These are phyloP conservation scores for Penicillium sp. DNA, from an alignment of 2,329 filamentous ascomycete species.

Conservation along the genomic window DNA sequence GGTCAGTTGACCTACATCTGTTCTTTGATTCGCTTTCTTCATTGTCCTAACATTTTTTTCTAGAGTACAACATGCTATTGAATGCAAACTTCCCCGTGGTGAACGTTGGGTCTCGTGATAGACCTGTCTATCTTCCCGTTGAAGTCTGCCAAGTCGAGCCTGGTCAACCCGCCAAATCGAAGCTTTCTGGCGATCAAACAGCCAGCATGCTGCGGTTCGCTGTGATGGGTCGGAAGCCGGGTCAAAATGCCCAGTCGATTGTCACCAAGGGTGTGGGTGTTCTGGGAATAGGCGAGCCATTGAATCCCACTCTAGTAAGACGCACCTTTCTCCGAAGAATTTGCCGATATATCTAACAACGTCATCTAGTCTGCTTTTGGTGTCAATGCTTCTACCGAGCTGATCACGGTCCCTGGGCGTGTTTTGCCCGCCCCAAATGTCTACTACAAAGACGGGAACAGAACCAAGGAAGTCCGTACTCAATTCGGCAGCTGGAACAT, in stretches of 20 bases:
- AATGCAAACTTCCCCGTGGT: slow-evolving; percentile 57
- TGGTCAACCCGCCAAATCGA: slow-evolving; percentile 63
- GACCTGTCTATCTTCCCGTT: slow-evolving; percentile 64
- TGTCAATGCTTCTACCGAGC: slow-evolving; percentile 46
- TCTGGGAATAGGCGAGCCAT: slow-evolving; percentile 55
- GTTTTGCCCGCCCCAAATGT: slow-evolving; percentile 63
- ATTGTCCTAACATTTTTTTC: background rate
- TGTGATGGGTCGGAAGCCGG: slow-evolving; percentile 57
- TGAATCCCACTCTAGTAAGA: slow-evolving; percentile 48
- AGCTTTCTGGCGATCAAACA: slow-evolving; percentile 62
- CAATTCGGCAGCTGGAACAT: slow-evolving; percentile 70
- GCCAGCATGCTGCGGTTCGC: slow-evolving; percentile 70
- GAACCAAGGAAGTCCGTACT: slow-evolving; percentile 20
- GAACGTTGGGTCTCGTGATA: slow-evolving; percentile 60
- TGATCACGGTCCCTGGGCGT: slow-evolving; percentile 72
- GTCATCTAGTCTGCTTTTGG: slow-evolving; percentile 56
- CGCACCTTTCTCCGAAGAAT: background rate
- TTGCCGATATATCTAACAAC: slow-evolving; percentile 21
- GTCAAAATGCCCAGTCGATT: slow-evolving; percentile 67
- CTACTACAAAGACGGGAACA: slow-evolving; percentile 50
- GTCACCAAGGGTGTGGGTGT: slow-evolving; percentile 53
- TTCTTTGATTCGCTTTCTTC: background rate
- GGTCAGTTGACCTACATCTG: slow-evolving; percentile 31
- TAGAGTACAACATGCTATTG: slow-evolving; percentile 37
- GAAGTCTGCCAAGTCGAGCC: slow-evolving; percentile 64